These are phyloP conservation scores for Penicillium nordicum DNA, from an alignment of 2,329 filamentous ascomycete species.

Conservation along the genomic window DNA sequence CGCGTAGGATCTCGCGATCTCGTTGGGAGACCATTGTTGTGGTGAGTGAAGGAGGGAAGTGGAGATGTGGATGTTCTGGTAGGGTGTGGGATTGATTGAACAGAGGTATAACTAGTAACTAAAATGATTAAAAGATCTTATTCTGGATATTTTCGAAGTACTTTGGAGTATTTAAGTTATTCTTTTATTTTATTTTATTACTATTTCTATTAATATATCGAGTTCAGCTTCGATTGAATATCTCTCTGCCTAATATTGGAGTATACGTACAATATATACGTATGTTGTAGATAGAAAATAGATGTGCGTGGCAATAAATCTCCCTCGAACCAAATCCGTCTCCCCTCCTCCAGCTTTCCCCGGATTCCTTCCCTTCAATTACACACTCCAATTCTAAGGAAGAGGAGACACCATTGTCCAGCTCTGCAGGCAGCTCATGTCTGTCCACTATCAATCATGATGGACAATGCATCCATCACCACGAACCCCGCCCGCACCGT, in stretches of 20 bases:
- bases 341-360: constrained; percentile 5
- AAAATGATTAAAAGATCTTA: neutral
- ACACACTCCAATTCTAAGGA: neutral
- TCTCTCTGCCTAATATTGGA: neutral
- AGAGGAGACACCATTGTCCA: neutral
- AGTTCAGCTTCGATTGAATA: neutral
- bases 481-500: constrained; percentile 57
- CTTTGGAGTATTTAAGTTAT: too few relatives aligned
- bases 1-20: constrained; percentile 37
- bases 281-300: neutral
- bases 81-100: neutral
- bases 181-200: neutral
- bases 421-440: constrained; percentile 12
- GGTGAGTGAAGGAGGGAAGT: constrained; percentile 4
- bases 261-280: neutral
- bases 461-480: constrained; percentile 41
- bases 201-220: neutral
- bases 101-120: neutral
- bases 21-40: constrained; percentile 33
- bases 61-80: constrained; percentile 5
- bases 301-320: constrained; percentile 1
- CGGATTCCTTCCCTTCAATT: constrained; percentile 1
- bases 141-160: neutral
- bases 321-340: neutral
- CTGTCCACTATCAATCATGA: constrained; percentile 23